Conservation (phyloP, 768 basidiomycete species). For the Mycena amicta region DNA sequence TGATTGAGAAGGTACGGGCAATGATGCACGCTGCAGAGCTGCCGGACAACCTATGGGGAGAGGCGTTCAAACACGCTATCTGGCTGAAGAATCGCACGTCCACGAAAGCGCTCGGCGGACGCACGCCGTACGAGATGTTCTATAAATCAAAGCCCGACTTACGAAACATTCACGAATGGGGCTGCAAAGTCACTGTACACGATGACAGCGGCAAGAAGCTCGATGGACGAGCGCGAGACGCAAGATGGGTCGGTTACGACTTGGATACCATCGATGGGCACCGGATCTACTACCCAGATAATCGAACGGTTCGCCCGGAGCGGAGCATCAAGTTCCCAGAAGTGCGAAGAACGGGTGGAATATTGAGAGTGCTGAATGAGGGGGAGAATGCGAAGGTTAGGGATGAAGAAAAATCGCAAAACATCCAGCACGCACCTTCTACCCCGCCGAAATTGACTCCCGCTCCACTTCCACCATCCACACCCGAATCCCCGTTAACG, state of each 20-base stretch:
- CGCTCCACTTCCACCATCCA: background rate
- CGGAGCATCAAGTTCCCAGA: conserved; percentile 32
- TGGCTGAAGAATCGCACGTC: conserved; percentile 20
- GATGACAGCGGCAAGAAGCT: conserved; percentile 27
- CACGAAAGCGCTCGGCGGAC: conserved; percentile 17
- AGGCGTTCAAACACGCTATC: conserved; percentile 26
- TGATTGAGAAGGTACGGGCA: conserved; percentile 31
- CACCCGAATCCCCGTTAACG: background rate
- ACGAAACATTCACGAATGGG: conserved; percentile 20
- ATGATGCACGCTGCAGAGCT: conserved; percentile 29
- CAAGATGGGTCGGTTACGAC: conserved; percentile 36
- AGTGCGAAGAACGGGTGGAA: background rate
- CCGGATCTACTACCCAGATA: conserved; percentile 33
- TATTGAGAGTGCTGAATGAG: conserved; percentile 14
- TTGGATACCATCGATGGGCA: conserved; percentile 31
- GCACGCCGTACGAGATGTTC: conserved; percentile 24
- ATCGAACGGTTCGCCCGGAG: conserved; percentile 29
- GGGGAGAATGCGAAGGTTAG: conserved; percentile 11
- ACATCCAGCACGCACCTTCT: conserved; percentile 10
- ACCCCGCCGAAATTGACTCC: background rate
- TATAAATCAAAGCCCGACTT: conserved; percentile 25
- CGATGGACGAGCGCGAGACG: conserved; percentile 24
- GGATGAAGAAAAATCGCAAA: background rate
- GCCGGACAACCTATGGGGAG: conserved; percentile 34
- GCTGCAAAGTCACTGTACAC: conserved; percentile 24